Evolutionary conservation across 768 basidiomycete genomes (phyloP), one percentile per base, ranked within the genome.

Genomic region (Trametes cingulata): DNA sequence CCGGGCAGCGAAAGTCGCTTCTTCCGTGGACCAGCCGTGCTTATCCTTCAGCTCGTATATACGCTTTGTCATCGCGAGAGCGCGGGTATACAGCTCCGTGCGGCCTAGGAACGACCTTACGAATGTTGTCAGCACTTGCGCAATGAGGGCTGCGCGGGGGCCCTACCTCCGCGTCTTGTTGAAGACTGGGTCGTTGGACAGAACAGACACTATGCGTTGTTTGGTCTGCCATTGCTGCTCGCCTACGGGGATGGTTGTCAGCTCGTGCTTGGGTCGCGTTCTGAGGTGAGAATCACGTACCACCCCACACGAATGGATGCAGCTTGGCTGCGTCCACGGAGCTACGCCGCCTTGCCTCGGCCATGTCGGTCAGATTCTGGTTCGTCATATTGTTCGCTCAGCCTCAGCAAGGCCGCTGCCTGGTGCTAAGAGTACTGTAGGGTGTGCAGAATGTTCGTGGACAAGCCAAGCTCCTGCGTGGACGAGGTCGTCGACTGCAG

Each of bases 181-280:
- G 53, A 90, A 88, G 14, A 77, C 69, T 0, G 82, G 79, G 56
- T 90, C 88, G 8, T 73, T 73, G 36, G 80, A 72, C 47, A 91
- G 67, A 10, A 85, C 63, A 1, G 68, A 58, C 12, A 82, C 74
- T 1, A 90, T 70, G 24, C 72, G 73, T 22, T 76, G 60, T 37
- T 78, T 80, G 40, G 68, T 77, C n/a, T 79, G 68, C 85, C 84
- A 89, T 49, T 78, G 77, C 1, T 65, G 68, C 17, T 72, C 64
- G 15, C 78, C 88, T 89, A 71, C 74, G 36, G 5, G n/a, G 13
- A 14, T 33, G 29, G 29, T 10, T 1, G 14, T 52, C 3, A 46
- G 22, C 2, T 9, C 19, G 6, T 13, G 12, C 9, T 9, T 5
- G 0, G 8, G n/a, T 0, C 49, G 82, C 82, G 73, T 64, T 6